Percentiles rank a stretch among this genome's conserved stretches.
Conservation (phyloP, 1,284 basidiomycete genomes). For the Erythrobasidium hasegawianum region DNA sequence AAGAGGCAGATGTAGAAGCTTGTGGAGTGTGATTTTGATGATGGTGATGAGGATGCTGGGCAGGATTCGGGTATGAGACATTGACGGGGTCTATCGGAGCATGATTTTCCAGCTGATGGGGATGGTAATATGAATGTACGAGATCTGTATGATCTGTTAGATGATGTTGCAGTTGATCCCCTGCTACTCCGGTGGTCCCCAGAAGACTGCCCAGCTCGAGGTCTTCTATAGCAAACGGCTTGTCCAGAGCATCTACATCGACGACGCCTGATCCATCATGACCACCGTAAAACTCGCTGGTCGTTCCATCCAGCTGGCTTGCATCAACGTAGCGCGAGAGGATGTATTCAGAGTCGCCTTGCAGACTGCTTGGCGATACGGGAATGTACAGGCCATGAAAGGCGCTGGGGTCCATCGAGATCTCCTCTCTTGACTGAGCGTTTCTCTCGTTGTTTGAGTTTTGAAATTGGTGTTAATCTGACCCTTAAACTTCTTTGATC, state of each 20-base stretch:
- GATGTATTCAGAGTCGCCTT: conserved; percentile 2
- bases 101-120: background rate
- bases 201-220: background rate
- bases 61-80: conserved; percentile 3
- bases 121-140: background rate
- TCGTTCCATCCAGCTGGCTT: no score
- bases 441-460: no score
- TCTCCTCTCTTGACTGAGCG: no score
- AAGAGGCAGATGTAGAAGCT: background rate
- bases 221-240: conserved; percentile 10
- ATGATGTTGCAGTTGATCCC: background rate
- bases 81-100: background rate
- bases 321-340: background rate
- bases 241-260: conserved; percentile 13
- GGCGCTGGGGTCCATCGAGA: background rate
- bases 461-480: no score
- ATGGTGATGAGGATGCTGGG: background rate
- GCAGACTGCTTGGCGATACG: background rate
- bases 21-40: background rate
- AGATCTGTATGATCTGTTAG: background rate
- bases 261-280: background rate
- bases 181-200: background rate
- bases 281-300: no score
- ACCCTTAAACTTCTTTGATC: no score
- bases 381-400: conserved; percentile 1